Conservation (phyloP, 2,329 filamentous ascomycete genomes). For the Pseudogymnoascus sp. region DNA sequence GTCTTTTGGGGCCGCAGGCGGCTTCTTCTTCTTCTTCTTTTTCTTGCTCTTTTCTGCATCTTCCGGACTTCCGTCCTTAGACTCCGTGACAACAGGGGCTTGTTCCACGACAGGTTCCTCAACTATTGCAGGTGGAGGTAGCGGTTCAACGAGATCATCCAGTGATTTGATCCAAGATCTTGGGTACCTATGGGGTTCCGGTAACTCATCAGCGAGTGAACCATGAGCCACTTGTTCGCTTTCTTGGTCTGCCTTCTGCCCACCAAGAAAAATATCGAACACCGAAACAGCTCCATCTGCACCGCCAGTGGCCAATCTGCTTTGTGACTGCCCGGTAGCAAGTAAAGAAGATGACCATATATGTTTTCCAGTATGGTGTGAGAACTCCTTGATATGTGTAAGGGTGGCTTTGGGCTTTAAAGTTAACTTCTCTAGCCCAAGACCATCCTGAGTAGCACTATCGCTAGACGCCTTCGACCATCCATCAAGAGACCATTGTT, state of each 20-base stretch:
- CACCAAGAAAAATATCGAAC: constrained; percentile 13
- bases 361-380: constrained; percentile 76
- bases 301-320: constrained; percentile 58
- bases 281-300: constrained; percentile 63
- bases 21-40: constrained; percentile 20
- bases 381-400: constrained; percentile 44
- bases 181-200: background rate
- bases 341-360: constrained; percentile 67
- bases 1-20: constrained; percentile 32
- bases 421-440: background rate
- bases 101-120: background rate
- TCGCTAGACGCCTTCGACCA: background rate
- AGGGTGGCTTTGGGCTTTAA: constrained; percentile 28
- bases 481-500: constrained; percentile 49
- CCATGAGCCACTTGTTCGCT: background rate
- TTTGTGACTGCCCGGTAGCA: background rate
- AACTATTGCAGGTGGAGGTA: background rate
- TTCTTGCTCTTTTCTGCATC: background rate
- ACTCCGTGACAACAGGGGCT: background rate
- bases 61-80: background rate
- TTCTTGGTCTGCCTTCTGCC: background rate
- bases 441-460: background rate
- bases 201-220: background rate
- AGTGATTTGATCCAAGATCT: background rate
- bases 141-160: constrained; percentile 1